Base-by-base conservation (phyloP, 108 stramenopile species). In the Hondaea fermentalgiana region DNA sequence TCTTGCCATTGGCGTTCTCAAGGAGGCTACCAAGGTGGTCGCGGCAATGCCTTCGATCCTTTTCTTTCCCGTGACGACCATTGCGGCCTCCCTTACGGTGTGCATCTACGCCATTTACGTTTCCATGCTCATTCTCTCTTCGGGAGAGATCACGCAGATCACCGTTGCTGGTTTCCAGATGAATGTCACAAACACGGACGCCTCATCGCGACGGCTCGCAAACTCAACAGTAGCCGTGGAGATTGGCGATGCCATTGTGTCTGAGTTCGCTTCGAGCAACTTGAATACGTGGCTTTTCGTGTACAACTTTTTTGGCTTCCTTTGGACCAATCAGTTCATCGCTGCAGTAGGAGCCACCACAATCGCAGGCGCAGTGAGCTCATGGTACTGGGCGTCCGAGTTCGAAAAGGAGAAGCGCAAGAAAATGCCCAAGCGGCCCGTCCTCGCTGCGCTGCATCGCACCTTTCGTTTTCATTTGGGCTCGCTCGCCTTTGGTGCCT, bases 401-500 rank as follows among this genome's bases (percentile, higher is more conserved):
- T 59, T 60, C 49, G 59, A 88, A 44, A 57, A 88, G 21, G 87
- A 60, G 60, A 83, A 83, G 76, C 17, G 12, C 16, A 83, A 83
- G 76, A 83, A 83, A 45, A 83, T 83, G 76, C 49, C 49, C 6
- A 8, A 23, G 6, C 12, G 45, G n/a, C 58, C 87, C 17, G 58
- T 60, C 28, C 44, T 59, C 21, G 83, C 83, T 0, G 8, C 10
- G 8, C 87, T 44, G 21, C 29, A 59, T 17, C 60, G 43, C 17
- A 51, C 87, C 69, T 44, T 91, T 43, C 44, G 83, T 4, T 92
- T 76, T 87, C 93, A 93, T 72, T 3, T 55, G 35, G 93, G 93
- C 55, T 90, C 92, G 8, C 90, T 90, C 25, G 92, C 92, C 43
- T 92, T 91, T 60, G 93, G 91, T 5, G 28, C 89, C 16, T 60